phyloP scores from a whole-genome alignment of 306 rosid species.

The Lathyrus oleraceus region DNA sequence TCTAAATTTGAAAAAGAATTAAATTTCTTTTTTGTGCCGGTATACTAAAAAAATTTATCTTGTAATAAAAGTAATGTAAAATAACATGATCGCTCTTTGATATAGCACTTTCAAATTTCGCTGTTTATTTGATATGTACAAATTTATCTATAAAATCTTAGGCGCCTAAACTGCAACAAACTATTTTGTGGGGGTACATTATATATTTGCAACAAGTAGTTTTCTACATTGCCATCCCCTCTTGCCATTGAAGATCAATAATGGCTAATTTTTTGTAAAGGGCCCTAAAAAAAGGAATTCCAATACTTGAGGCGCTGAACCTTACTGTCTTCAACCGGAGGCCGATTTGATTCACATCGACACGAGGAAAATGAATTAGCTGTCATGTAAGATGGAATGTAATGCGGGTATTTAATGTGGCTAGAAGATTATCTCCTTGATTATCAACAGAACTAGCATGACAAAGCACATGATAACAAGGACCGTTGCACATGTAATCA shows the following conservation, averaged over 20 bases:
- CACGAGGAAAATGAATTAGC: slow-evolving; percentile 25
- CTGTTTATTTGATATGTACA: slow-evolving; percentile 19
- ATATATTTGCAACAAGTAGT: slow-evolving; percentile 4
- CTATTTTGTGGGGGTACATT: neutral
- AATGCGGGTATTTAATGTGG: neutral
- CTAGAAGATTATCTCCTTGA: slow-evolving; percentile 64
- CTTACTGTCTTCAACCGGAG: slow-evolving; percentile 18
- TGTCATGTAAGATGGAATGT: slow-evolving; percentile 7
- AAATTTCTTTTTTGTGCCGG: neutral
- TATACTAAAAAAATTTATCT: neutral
- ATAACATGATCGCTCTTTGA: neutral
- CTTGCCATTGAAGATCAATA: slow-evolving; percentile 18
- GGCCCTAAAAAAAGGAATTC: slow-evolving; percentile 22
- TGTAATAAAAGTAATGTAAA: neutral
- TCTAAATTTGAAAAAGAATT: neutral
- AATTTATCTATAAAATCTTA: neutral
- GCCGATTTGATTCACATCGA: slow-evolving; percentile 15
- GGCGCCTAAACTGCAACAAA: slow-evolving; percentile 2
- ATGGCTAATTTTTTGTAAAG: neutral
- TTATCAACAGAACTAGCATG: slow-evolving; percentile 66
- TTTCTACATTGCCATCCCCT: slow-evolving; percentile 17
- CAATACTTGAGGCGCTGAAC: slow-evolving; percentile 11
- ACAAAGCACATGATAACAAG: slow-evolving; percentile 76
- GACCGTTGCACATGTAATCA: slow-evolving; percentile 74
- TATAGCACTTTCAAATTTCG: neutral